Percentiles rank a stretch among this genome's conserved stretches.
These are phyloP conservation scores for Hymenoscyphus repandus DNA, from an alignment of 2,329 filamentous ascomycete genomes.

Conservation along the genomic window DNA sequence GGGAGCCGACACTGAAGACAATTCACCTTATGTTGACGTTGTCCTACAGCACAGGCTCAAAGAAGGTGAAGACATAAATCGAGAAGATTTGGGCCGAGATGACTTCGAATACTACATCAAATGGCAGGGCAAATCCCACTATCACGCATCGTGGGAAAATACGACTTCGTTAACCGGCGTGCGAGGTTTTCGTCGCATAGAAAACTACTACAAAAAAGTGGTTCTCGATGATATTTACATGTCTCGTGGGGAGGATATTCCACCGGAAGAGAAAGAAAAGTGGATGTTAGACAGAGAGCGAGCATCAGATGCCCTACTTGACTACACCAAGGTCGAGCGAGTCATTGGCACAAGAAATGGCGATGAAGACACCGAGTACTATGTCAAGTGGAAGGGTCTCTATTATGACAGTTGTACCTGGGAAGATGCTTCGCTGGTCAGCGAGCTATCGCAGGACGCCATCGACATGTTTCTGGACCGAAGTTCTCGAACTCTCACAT, in stretches of 20 bases:
- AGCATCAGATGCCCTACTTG: constrained; percentile 79
- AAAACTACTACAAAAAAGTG: constrained; percentile 88
- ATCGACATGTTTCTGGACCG: constrained; percentile 90
- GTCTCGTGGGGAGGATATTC: constrained; percentile 65
- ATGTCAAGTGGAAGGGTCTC: constrained; percentile 93
- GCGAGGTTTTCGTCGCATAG: constrained; percentile 80
- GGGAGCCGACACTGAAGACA: constrained; percentile 65
- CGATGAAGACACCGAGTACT: constrained; percentile 80
- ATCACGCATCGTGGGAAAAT: constrained; percentile 93
- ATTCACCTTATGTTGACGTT: constrained; percentile 80
- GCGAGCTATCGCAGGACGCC: constrained; percentile 74
- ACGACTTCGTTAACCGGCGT: constrained; percentile 68
- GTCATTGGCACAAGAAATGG: constrained; percentile 80
- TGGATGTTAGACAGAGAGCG: constrained; percentile 94
- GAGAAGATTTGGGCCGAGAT: constrained; percentile 53
- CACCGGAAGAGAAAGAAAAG: constrained; percentile 83
- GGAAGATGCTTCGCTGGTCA: constrained; percentile 74
- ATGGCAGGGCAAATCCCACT: constrained; percentile 93
- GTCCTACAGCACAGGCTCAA: constrained; percentile 82
- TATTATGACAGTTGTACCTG: constrained; percentile 94
- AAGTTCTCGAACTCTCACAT: constrained; percentile 72
- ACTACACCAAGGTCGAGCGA: constrained; percentile 88
- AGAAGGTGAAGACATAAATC: constrained; percentile 56
- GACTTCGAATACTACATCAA: constrained; percentile 94
- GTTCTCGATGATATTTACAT: constrained; percentile 77